Conservation (phyloP, 2,329 filamentous ascomycete genomes). For the Fonsecaea monophora region DNA sequence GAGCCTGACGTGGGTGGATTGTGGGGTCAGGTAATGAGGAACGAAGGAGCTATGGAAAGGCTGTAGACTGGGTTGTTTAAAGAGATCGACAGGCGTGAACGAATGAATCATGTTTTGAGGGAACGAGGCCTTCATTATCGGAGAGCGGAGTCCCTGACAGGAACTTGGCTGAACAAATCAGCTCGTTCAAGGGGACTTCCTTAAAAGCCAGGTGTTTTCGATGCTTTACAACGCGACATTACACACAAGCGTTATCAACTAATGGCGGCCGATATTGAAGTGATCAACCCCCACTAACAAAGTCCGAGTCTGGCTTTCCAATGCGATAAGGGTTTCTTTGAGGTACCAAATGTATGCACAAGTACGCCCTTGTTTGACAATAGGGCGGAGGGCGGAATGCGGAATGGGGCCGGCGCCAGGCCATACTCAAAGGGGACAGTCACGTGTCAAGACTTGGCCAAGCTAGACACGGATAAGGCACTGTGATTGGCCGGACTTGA, state of each 20-base stretch:
- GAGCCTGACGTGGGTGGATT: neutral
- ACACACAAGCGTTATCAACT: neutral
- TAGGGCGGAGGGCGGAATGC: neutral
- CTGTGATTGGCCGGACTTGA: constrained; percentile 19
- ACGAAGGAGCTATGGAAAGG: neutral
- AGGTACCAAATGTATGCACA: neutral
- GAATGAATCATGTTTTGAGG: neutral
- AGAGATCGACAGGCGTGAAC: constrained; percentile 3
- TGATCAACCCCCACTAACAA: neutral
- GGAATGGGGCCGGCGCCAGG: neutral
- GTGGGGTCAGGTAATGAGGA: neutral
- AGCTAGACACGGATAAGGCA: neutral
- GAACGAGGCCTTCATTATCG: neutral
- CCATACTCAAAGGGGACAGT: neutral
- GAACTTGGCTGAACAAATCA: neutral
- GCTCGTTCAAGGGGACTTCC: neutral
- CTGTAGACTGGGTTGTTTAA: neutral
- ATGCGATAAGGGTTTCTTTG: neutral
- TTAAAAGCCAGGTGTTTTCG: too few species aligned
- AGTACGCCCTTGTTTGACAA: constrained; percentile 6
- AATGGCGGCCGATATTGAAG: neutral
- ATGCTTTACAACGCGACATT: neutral
- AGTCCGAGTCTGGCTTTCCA: neutral
- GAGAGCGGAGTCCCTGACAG: neutral
- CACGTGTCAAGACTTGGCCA: neutral